Base-by-base conservation (phyloP, 1,284 basidiomycete species). In the Cryptococcus amylolentus region DNA sequence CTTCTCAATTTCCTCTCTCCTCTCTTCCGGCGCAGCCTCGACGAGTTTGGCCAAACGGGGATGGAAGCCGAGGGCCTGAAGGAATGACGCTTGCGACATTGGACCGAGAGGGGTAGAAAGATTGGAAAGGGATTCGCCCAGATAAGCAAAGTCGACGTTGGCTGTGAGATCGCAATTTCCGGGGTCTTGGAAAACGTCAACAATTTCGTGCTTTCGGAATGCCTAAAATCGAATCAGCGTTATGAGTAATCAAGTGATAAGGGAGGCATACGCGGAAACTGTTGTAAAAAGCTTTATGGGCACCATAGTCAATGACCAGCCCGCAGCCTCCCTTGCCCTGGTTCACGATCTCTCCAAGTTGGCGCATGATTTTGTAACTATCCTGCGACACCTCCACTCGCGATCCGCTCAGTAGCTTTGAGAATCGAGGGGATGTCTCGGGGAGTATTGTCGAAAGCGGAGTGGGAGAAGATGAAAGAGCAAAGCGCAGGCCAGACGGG, bases 81-180 rank as follows among this genome's bases (percentile, higher is more conserved):
- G 81, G 77, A 93, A 93, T 4, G 78, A 76, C 2, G 81, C 78
- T 76, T 94, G 91, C 0, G 84, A 70, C 18, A 92, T 79, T 0
- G 86, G 86, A 0, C 87, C 87, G 46, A 86, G 81, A 0, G 83
- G 70, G 12, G 78, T 71, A 72, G 78, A 80, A 81, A 56, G 41
- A 26, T 83, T 84, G 0, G 75, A 73, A 58, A 94, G 78, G 0
- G 91, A 86, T 74, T 94, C 90, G 64, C 83, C 83, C 42, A 98
- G 81, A 71, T 90, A 90, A 0, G 86, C 83, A 77, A 98, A 99
- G 77, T 98, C 93, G 51, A 99, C 95, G 69, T 98, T 97, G 35
- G 88, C 87, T 0, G 96, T 98, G 49, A 98, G 78, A 75, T 98
- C 96, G 46, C 89, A 88, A 47, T 88, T 82, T 12, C 96, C 95